Base-by-base conservation (phyloP, 1,284 basidiomycete genomes). In the Microbotryomycetes sp. region DNA sequence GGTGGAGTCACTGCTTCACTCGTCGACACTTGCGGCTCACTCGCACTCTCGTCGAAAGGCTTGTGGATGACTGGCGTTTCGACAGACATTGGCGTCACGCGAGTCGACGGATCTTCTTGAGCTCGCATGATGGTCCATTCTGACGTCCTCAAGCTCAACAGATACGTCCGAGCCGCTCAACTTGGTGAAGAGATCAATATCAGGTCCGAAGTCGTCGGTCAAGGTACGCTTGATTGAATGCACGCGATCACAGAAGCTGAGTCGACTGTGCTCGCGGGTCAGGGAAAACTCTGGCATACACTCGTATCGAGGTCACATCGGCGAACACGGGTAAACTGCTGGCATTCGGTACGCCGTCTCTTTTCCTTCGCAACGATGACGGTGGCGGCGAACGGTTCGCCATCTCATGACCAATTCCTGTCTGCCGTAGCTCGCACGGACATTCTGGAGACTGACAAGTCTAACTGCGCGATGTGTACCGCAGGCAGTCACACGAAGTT, bases 271-370 rank as follows among this genome's bases (percentile, higher is more conserved):
- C 18, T 41, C 35, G 35, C 18, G 9, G 9, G 35, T 41, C 67
- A 89, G 89, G 89, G n/a, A 87, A 82, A 73, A 87, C 82, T n/a
- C 77, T 91, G 54, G 89, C 89, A 1, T 91, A 85, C 74, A 89
- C 88, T 5, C 80, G 85, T 1, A 79, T 87, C 15, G 87, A 91
- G 64, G 88, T 91, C 71, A 85, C 77, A n/a, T 84, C 85, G 71
- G 75, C 81, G 9, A 75, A 77, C 3, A 60, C 59, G 7, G 87
- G 87, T 0, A 82, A 87, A 53, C 75, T 91, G n/a, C 83, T 89
- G 13, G 88, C 89, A n/a, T 89, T 87, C 70, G 88, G 88, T 64
- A 9, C 24, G 61, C 29, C 66, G 81, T 86, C 87, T 71, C 71
- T 54, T 59, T 29, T 51, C 46, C 31, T 23, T 26, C 57, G 45